These are phyloP conservation scores for Vitis rupestris DNA, from an alignment of 164 flowering plant species.

Conservation along the genomic window DNA sequence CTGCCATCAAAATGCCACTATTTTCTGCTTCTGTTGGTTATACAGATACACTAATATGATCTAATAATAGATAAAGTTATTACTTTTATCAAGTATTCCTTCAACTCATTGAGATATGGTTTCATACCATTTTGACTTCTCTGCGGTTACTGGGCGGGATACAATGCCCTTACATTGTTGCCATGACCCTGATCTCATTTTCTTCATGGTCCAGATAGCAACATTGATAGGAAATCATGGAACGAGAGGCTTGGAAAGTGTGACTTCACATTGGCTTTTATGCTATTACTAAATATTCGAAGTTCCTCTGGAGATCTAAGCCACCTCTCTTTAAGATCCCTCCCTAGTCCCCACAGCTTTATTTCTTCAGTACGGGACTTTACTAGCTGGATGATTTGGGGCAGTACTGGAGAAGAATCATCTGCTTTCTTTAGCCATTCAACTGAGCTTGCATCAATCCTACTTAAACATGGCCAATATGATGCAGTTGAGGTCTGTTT, in stretches of 20 bases:
- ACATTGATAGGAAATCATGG: slow-evolving; percentile 49
- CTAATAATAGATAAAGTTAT: background rate
- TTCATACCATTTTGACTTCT: background rate
- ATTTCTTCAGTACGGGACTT: slow-evolving; percentile 40
- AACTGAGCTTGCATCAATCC: slow-evolving; percentile 55
- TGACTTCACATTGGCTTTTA: slow-evolving; percentile 62
- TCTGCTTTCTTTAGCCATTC: slow-evolving; percentile 51
- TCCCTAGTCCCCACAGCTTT: slow-evolving; percentile 49
- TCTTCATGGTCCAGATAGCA: slow-evolving; percentile 49
- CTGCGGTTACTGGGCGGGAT: background rate
- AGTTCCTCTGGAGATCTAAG: slow-evolving; percentile 32
- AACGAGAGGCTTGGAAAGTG: slow-evolving; percentile 66
- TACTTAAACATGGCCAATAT: slow-evolving; percentile 78
- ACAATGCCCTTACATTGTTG: no score
- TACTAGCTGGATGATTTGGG: slow-evolving; percentile 79
- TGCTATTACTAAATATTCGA: slow-evolving; percentile 45
- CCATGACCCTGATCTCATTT: background rate
- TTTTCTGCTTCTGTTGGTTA: no score
- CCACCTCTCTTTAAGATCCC: slow-evolving; percentile 32
- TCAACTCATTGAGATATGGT: background rate
- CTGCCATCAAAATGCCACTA: background rate
- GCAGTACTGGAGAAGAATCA: slow-evolving; percentile 51
- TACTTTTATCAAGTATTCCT: background rate
- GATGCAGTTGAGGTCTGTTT: slow-evolving; percentile 77
- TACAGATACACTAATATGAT: background rate